Evolutionary conservation across 805 yeast genomes (phyloP), one percentile per base, ranked within the genome.

Genomic region (Priceomyces fermenticarens): DNA sequence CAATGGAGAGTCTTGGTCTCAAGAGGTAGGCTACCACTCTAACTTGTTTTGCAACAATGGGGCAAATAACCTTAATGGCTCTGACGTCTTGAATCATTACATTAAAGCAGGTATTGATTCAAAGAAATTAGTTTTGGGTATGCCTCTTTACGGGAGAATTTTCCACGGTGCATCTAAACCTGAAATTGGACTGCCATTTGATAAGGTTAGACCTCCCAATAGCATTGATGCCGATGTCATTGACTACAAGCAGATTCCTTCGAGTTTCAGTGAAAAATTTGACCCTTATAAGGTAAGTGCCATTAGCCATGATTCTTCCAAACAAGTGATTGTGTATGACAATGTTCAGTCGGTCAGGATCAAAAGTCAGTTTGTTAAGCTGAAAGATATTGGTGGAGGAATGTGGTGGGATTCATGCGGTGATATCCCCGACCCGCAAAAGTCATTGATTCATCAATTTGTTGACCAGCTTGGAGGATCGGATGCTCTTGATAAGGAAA

Each of bases 341-440:
- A 83, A 76, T 45, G 67, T 67, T 0, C 64, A 68, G 3, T 71
- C 83, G 2, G 78, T 75, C 2, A 52, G 56, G 7, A 51, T 52
- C 12, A 93, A 91, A 57, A 88, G 88, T 0, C 52, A 65, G 23
- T 88, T 78, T 51, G 78, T 84, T 6, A 51, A 47, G 30, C 49
- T 60, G 14, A 58, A 65, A 5, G 54, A 66, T 0, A 63, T 89
- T 8, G 95, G 83, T 0, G 98, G 99, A 0, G 96, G 86, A 0
- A 82, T 93, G 79, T 90, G 87, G 83, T 91, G 98, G 98, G 97
- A 91, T 53, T 83, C 96, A 0, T 74, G 83, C 42, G 96, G 96
- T 2, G 96, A 88, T 53, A 52, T 61, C 36, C 27, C 30, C 2
- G 51, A 65, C 35, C 49, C 53, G 2, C 39, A 53, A 1, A 52